These are phyloP conservation scores for Blastobotrys proliferans DNA, from an alignment of 1,139 yeast genomes.

Conservation along the genomic window DNA sequence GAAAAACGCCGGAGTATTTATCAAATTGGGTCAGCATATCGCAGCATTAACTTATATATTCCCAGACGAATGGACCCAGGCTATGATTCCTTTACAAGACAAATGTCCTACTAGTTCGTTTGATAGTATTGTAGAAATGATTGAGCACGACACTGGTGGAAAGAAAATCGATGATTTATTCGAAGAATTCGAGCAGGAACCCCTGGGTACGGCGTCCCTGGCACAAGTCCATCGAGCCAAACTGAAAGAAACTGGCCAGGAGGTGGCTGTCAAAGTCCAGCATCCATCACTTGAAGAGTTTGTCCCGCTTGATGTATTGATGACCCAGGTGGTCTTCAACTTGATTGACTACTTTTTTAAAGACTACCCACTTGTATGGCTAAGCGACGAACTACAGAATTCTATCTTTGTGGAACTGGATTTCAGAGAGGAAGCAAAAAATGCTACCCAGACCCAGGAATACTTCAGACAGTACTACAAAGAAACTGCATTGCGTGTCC, in stretches of 20 bases:
- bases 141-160: slow-evolving; percentile 58
- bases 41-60: slow-evolving; percentile 86
- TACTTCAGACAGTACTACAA: slow-evolving; percentile 57
- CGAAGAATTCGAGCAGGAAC: slow-evolving; percentile 59
- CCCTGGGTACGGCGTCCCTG: slow-evolving; percentile 92
- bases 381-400: slow-evolving; percentile 82
- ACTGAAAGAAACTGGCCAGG: slow-evolving; percentile 53
- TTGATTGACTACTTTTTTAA: slow-evolving; percentile 80
- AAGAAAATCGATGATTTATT: slow-evolving; percentile 58
- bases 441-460: slow-evolving; percentile 63
- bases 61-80: slow-evolving; percentile 91
- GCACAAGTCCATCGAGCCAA: slow-evolving; percentile 92
- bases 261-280: slow-evolving; percentile 91
- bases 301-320: slow-evolving; percentile 81
- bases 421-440: slow-evolving; percentile 79
- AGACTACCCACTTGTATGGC: slow-evolving; percentile 89
- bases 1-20: slow-evolving; percentile 85
- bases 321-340: slow-evolving; percentile 73
- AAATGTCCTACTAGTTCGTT: slow-evolving; percentile 78
- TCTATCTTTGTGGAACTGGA: slow-evolving; percentile 87
- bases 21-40: slow-evolving; percentile 91
- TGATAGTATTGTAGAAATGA: slow-evolving; percentile 64
- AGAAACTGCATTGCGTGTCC: slow-evolving; percentile 75
- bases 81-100: slow-evolving; percentile 92
- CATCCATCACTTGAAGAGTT: slow-evolving; percentile 86